Percentiles rank a stretch among this genome's conserved stretches.
Conservation (phyloP, 805 yeast species). For the Teunomyces pallodes region DNA sequence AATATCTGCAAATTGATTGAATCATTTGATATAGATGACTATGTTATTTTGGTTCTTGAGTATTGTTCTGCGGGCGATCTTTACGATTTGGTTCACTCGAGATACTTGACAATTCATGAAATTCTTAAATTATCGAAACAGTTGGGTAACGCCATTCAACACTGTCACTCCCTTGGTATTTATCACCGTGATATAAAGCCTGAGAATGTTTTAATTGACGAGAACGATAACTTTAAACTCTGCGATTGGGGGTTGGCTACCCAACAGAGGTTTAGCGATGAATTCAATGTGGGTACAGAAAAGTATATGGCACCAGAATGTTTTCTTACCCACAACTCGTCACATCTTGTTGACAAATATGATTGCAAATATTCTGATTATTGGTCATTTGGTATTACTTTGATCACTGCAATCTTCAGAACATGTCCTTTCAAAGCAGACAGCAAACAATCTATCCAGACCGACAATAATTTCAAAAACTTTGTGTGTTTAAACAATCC, state of each 20-base stretch:
- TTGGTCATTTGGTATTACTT: slow-evolving; percentile 55
- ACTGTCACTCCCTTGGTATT: slow-evolving; percentile 55
- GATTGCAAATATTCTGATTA: slow-evolving; percentile 47
- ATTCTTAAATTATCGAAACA: slow-evolving; percentile 35
- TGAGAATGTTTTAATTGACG: slow-evolving; percentile 51
- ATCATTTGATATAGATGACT: slow-evolving; percentile 51
- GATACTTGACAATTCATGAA: slow-evolving; percentile 11
- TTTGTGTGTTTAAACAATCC: slow-evolving; percentile 38
- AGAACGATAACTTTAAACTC: slow-evolving; percentile 53
- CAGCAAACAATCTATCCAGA: slow-evolving; percentile 12
- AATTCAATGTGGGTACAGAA: slow-evolving; percentile 53
- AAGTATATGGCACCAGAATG: slow-evolving; percentile 60
- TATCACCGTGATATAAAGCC: slow-evolving; percentile 60
- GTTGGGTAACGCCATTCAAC: slow-evolving; percentile 49
- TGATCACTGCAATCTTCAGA: slow-evolving; percentile 50
- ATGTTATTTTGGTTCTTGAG: slow-evolving; percentile 60
- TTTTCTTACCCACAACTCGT: slow-evolving; percentile 16
- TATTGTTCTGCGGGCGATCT: slow-evolving; percentile 66
- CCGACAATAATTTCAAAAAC: slow-evolving; percentile 44
- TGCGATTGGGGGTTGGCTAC: slow-evolving; percentile 57
- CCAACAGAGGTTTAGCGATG: slow-evolving; percentile 20
- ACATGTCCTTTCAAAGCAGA: slow-evolving; percentile 46
- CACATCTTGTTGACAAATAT: slow-evolving; percentile 25
- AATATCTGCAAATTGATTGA: slow-evolving; percentile 60
- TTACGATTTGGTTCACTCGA: slow-evolving; percentile 50